A percentile compares a stretch with the other conserved stretches of the same genome.
Conservation (phyloP, 2,329 filamentous ascomycete species). For the Aphanocladium album region DNA sequence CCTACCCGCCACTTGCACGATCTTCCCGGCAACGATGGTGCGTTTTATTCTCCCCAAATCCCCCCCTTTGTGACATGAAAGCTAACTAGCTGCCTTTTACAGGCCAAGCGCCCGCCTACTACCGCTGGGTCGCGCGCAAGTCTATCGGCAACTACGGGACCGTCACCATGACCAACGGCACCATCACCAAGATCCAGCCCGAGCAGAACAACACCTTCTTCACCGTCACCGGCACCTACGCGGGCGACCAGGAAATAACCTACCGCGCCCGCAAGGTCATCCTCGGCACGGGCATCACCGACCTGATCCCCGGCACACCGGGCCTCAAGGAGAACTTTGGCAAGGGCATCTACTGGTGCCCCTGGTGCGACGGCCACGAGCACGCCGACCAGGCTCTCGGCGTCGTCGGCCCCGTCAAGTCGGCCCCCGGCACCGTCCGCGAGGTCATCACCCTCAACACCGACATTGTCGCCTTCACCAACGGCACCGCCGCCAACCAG, state of each 20-base stretch:
- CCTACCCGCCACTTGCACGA: constrained; percentile 57
- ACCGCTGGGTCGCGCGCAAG: constrained; percentile 47
- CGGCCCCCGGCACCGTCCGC: constrained; percentile 58
- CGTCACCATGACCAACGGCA: constrained; percentile 46
- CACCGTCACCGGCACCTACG: constrained; percentile 17
- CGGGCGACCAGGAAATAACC: constrained; percentile 17
- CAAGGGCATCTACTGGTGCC: constrained; percentile 58
- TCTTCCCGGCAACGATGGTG: constrained; percentile 55
- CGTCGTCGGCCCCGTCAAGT: constrained; percentile 43
- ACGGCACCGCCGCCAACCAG: constrained; percentile 49
- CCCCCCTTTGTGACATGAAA: not conserved
- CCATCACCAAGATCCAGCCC: constrained; percentile 39
- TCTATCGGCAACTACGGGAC: constrained; percentile 49
- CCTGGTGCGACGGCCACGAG: constrained; percentile 60
- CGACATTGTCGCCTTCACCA: constrained; percentile 53
- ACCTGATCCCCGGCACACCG: constrained; percentile 50
- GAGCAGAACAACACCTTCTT: constrained; percentile 33
- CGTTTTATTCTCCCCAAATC: not conserved
- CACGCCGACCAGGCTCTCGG: constrained; percentile 55
- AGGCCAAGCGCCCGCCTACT: constrained; percentile 52
- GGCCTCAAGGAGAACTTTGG: constrained; percentile 53
- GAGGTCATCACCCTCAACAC: constrained; percentile 51
- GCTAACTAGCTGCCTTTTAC: not conserved
- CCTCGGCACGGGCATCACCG: constrained; percentile 52
- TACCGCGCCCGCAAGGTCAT: constrained; percentile 50